Evolutionary conservation across 345 rosid species (phyloP).

Genomic region (Tarenaya hassleriana): DNA sequence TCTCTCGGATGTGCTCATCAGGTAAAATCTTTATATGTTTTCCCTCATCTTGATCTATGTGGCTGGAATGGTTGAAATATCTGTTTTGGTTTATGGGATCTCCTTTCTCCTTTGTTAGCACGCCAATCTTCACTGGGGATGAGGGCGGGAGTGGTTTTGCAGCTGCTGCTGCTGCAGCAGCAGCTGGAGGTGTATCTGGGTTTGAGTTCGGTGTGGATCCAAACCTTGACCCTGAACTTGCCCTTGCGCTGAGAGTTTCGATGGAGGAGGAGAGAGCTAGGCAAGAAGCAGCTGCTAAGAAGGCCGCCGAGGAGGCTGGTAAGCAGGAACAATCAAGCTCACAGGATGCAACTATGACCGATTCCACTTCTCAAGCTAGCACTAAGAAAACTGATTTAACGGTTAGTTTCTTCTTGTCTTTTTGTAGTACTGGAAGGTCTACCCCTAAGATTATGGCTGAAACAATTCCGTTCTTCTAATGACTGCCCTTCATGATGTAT

Average conservation of each 20-base stretch:
- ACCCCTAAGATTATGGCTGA: too few species aligned
- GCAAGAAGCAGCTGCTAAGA: too few species aligned
- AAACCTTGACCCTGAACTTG: constrained; percentile 74
- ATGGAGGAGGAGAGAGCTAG: constrained; percentile 92
- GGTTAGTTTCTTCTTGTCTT: too few species aligned
- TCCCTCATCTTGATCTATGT: constrained; percentile 6
- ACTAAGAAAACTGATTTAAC: constrained; percentile 35
- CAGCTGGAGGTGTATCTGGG: constrained; percentile 49
- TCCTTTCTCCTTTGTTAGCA: too few species aligned
- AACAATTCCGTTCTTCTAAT: too few species aligned
- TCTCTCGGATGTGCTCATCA: constrained; percentile 78
- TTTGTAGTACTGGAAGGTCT: too few species aligned
- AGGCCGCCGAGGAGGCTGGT: constrained; percentile 56
- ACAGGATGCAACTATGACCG: too few species aligned
- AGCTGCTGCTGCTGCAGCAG: constrained; percentile 64
- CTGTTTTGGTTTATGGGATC: too few species aligned
- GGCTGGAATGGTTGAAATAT: too few species aligned
- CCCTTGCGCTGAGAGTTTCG: constrained; percentile 73
- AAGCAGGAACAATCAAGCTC: constrained; percentile 43
- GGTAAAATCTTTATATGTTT: too few species aligned
- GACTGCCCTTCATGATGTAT: too few species aligned
- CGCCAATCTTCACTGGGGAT: constrained; percentile 62
- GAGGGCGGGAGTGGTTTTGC: constrained; percentile 72
- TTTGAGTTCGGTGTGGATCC: constrained; percentile 81
- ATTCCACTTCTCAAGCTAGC: too few species aligned